phyloP scores from a whole-genome alignment of 2,329 filamentous ascomycete species.

The Coniosporium tulheliwenetii region DNA sequence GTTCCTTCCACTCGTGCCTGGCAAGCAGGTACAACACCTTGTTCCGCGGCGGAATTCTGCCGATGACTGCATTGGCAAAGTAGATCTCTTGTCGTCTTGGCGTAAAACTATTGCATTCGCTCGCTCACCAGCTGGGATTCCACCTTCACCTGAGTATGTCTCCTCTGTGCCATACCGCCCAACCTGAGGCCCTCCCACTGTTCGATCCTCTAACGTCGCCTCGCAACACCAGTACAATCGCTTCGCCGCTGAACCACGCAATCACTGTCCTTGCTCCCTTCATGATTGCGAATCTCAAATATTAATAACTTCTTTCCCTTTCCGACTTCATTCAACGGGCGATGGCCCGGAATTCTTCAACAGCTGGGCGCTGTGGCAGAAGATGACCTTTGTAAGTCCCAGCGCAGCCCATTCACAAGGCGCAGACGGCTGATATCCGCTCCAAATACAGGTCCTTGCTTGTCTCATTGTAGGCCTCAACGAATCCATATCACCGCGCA shows the following conservation, averaged over 20 bases:
- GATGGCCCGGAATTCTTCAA: conserved; percentile 22
- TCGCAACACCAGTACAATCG: too few species aligned
- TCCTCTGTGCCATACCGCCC: too few species aligned
- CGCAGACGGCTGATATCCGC: conserved; percentile 11
- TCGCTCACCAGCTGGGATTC: too few species aligned
- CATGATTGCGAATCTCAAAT: not conserved
- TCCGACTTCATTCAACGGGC: not conserved
- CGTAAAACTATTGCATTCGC: too few species aligned
- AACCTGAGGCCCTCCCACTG: too few species aligned
- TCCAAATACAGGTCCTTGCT: conserved; percentile 46
- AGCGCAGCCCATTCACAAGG: not conserved
- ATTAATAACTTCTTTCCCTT: not conserved
- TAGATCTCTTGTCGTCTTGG: too few species aligned
- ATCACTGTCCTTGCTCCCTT: not conserved
- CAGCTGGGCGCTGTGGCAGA: conserved; percentile 67
- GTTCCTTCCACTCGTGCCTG: too few species aligned
- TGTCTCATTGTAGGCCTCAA: conserved; percentile 42
- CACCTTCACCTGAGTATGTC: too few species aligned
- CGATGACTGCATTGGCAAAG: too few species aligned
- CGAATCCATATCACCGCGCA: not conserved
- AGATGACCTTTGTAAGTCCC: conserved; percentile 70
- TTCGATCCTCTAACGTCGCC: too few species aligned
- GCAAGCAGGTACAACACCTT: too few species aligned
- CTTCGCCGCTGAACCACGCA: not conserved
- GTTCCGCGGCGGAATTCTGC: too few species aligned